phyloP scores from a whole-genome alignment of 192 early-diverging fungal genomes.

The Chytriomyces confervae region DNA sequence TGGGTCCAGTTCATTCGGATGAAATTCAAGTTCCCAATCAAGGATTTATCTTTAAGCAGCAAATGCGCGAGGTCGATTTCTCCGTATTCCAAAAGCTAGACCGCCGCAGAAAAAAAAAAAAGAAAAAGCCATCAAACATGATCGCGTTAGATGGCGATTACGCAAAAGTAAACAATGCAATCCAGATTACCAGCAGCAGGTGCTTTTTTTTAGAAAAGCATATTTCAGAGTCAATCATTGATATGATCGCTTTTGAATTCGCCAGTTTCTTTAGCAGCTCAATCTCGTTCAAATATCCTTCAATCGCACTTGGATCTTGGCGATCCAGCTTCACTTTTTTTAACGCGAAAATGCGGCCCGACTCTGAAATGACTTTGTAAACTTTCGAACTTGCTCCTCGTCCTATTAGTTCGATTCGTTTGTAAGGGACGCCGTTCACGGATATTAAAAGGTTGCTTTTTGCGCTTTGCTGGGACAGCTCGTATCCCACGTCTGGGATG shows the following conservation, averaged over 20 bases:
- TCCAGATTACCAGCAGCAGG: conserved; percentile 65
- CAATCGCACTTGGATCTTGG: conserved; percentile 65
- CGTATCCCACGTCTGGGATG: conserved; percentile 1
- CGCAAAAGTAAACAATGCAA: not conserved
- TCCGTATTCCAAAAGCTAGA: conserved; percentile 82
- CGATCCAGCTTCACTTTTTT: conserved; percentile 81
- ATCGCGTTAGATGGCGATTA: not conserved
- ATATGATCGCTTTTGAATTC: conserved; percentile 76
- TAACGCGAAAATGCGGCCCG: conserved; percentile 72
- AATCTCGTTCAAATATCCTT: conserved; percentile 87
- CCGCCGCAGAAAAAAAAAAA: not conserved
- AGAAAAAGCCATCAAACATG: not conserved
- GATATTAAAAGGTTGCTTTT: conserved; percentile 6
- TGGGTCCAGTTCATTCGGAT: conserved; percentile 88
- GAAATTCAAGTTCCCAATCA: conserved; percentile 71
- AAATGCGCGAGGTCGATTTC: conserved; percentile 81
- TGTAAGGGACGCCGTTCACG: conserved; percentile 50
- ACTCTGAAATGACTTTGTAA: conserved; percentile 77
- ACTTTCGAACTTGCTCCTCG: conserved; percentile 90
- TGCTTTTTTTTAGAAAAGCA: conserved; percentile 63
- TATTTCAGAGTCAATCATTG: conserved; percentile 78
- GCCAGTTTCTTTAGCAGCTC: conserved; percentile 70
- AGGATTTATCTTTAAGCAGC: conserved; percentile 44
- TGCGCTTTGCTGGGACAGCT: not conserved
- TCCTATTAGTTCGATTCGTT: conserved; percentile 64